A percentile compares a stretch with the other conserved stretches of the same genome.
These are phyloP conservation scores for Mycena crocata DNA, from an alignment of 768 basidiomycete genomes.

Conservation along the genomic window DNA sequence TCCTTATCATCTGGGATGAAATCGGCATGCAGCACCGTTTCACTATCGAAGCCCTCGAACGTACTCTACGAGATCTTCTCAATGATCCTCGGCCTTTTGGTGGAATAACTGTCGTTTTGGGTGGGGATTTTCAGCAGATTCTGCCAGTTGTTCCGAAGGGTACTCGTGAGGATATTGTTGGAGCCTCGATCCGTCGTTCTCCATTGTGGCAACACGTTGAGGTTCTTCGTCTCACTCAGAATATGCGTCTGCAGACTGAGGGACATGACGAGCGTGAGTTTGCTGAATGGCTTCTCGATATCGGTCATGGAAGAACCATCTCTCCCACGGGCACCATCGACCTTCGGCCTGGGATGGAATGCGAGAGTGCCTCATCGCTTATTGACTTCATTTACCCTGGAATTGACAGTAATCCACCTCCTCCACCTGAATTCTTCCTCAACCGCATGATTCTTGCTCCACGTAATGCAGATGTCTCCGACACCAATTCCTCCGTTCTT, in stretches of 20 bases:
- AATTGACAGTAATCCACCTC: conserved; percentile 16
- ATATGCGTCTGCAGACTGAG: conserved; percentile 49
- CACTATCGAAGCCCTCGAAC: conserved; percentile 48
- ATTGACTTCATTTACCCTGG: conserved; percentile 41
- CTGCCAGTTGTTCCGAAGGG: conserved; percentile 41
- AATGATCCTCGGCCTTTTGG: conserved; percentile 45
- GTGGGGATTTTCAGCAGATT: background rate
- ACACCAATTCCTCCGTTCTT: conserved; percentile 45
- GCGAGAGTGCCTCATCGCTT: conserved; percentile 43
- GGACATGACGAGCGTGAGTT: conserved; percentile 35
- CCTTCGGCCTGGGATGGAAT: conserved; percentile 17
- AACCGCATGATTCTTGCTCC: conserved; percentile 50
- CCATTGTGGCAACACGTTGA: conserved; percentile 46
- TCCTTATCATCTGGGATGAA: conserved; percentile 54
- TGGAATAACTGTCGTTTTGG: conserved; percentile 47
- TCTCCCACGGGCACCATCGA: conserved; percentile 9
- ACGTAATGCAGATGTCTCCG: conserved; percentile 51
- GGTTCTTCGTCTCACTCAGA: conserved; percentile 44
- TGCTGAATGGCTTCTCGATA: conserved; percentile 28
- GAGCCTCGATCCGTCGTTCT: conserved; percentile 46
- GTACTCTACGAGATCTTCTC: conserved; percentile 42
- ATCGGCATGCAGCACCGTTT: conserved; percentile 46
- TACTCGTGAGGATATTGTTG: conserved; percentile 46
- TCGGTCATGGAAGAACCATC: conserved; percentile 34
- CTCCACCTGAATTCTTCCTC: conserved; percentile 44